Evolutionary conservation across 345 rosid genomes (phyloP), one percentile per base, ranked within the genome.

Genomic region (Syzygium oleosum): DNA sequence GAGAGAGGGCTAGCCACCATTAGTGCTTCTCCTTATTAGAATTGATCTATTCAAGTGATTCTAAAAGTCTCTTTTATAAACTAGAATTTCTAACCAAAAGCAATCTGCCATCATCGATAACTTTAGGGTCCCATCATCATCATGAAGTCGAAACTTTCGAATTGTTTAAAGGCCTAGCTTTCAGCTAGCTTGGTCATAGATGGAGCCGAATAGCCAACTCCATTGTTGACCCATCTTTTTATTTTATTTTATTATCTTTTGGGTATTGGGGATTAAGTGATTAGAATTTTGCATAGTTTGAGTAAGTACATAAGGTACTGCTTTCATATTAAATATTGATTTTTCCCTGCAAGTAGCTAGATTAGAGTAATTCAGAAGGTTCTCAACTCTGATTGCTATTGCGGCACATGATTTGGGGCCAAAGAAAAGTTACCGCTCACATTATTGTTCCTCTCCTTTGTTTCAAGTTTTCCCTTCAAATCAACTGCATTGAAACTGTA

Each of bases 51-150:
- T 34, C 27, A 38, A 34, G 43, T 73, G 46, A 73, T 38, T 38
- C 22, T 51, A 84, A 84, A 52, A n/a, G n/a, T 51, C 85, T 52
- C 51, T 78, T 77, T 56, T 12, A 78, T 31, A 19, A 78, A n/a
- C 88, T 78, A 79, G 29, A 87, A 87, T 87, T 87, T 63, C 63
- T 22, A 27, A 65, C 84, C 78, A 56, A 59, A 41, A 89, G 84
- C 51, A 80, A 58, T 51, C 78, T 85, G 86, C 86, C 51, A 85
- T 85, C 43, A 87, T 87, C 84, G 88, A 84, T 87, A 10, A 86
- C 87, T 85, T 90, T 79, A 73, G 59, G 86, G 89, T 87, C 85
- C 85, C 89, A 85, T 88, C 84, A 85, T 61, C 73, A 59, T 84
- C 87, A 43, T 61, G 31, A 84, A 10, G 55, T 34, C 29, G 31